Evolutionary conservation across 495 filamentous ascomycete species (phyloP).

Genomic region (Podospora australis): DNA sequence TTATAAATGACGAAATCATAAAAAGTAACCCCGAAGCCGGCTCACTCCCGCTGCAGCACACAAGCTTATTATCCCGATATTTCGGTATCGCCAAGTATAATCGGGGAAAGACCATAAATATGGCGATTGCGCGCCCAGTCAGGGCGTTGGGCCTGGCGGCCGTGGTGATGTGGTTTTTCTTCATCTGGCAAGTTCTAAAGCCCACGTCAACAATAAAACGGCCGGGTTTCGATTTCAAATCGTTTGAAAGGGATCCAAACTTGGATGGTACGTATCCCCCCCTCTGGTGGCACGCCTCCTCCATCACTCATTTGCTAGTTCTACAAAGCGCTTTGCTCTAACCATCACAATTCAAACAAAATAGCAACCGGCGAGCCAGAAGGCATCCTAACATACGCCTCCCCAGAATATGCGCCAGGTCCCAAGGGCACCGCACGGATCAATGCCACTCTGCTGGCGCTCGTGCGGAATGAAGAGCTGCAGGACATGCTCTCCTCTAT

Average conservation of each 20-base stretch:
- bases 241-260: conserved; percentile 68
- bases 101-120: too few species aligned
- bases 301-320: not conserved
- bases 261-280: conserved; percentile 58
- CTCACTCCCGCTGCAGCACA: too few species aligned
- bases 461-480: conserved; percentile 89
- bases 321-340: not conserved
- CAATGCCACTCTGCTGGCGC: conserved; percentile 86
- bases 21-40: too few species aligned
- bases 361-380: conserved; percentile 76
- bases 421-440: conserved; percentile 71
- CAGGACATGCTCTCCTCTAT: conserved; percentile 78
- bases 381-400: conserved; percentile 62
- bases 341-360: conserved; percentile 7
- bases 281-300: too few species aligned
- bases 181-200: conserved; percentile 64
- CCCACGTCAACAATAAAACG: conserved; percentile 24
- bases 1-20: too few species aligned
- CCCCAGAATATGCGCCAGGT: conserved; percentile 65
- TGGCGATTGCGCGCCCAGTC: conserved; percentile 79
- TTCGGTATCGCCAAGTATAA: too few species aligned
- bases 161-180: conserved; percentile 63
- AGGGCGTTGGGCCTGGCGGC: conserved; percentile 68
- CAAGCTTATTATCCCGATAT: too few species aligned
- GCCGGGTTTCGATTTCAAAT: too few species aligned